A percentile compares a stretch with the other conserved stretches of the same genome.
phyloP scores from a whole-genome alignment of 495 filamentous ascomycete species.

The Annulohypoxylon maeteangense region DNA sequence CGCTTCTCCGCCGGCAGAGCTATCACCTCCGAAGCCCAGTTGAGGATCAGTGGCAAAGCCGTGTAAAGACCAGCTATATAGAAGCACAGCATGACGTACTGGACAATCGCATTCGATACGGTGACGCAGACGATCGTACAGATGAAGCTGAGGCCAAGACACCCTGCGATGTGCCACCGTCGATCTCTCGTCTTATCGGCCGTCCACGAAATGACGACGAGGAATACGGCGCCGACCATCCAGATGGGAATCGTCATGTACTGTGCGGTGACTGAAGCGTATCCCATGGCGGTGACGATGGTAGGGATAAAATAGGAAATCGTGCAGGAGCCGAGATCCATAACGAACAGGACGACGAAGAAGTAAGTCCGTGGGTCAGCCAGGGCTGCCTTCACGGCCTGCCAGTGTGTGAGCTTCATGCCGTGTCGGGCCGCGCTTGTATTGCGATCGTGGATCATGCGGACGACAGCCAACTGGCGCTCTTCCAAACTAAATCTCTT shows the following conservation, averaged over 20 bases:
- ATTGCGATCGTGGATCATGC: conserved; percentile 46
- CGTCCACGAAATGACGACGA: conserved; percentile 47
- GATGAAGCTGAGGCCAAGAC: conserved; percentile 55
- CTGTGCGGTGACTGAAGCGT: conserved; percentile 54
- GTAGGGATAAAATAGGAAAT: conserved; percentile 65
- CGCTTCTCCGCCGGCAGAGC: conserved; percentile 55
- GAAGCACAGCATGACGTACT: conserved; percentile 63
- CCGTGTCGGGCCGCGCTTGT: conserved; percentile 20
- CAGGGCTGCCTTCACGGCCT: conserved; percentile 48
- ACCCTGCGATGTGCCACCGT: conserved; percentile 49
- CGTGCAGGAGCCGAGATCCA: conserved; percentile 54
- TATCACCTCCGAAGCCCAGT: conserved; percentile 59
- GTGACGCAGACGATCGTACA: conserved; percentile 56
- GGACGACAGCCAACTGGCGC: conserved; percentile 48
- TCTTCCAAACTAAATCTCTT: too few relatives aligned
- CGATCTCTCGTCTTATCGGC: conserved; percentile 41
- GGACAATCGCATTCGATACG: conserved; percentile 35
- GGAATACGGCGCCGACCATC: conserved; percentile 32
- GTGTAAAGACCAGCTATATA: conserved; percentile 63
- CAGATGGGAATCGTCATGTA: conserved; percentile 57
- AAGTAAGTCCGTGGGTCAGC: conserved; percentile 39
- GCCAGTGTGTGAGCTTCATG: conserved; percentile 40
- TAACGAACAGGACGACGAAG: conserved; percentile 48
- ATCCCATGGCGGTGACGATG: conserved; percentile 56
- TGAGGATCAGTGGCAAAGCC: conserved; percentile 58